Evolutionary conservation across 2,329 filamentous ascomycete species (phyloP).

Genomic region (Elsinoe ampelina): DNA sequence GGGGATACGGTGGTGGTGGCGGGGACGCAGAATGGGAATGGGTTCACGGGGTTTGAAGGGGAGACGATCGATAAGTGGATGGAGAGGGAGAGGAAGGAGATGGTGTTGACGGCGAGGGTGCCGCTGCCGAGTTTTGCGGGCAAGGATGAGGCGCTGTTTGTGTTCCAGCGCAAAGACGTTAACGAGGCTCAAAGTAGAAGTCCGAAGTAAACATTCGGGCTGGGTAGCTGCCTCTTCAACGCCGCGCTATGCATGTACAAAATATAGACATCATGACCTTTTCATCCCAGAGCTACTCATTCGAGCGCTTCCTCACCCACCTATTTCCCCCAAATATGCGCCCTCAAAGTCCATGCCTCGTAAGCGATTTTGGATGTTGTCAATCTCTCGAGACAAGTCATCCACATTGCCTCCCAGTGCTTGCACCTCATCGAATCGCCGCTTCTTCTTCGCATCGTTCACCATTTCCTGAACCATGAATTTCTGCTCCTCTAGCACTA

Average conservation of each 20-base stretch:
- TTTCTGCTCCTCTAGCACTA: conserved; percentile 82
- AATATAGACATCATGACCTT: neutral
- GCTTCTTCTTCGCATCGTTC: conserved; percentile 60
- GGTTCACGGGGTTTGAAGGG: conserved; percentile 60
- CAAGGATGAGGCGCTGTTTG: conserved; percentile 66
- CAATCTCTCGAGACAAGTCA: conserved; percentile 72
- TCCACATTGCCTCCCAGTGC: conserved; percentile 71
- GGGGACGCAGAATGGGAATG: conserved; percentile 65
- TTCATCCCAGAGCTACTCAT: neutral
- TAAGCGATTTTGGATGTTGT: conserved; percentile 31
- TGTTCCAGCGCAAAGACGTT: conserved; percentile 40
- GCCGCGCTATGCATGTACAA: conserved; percentile 11
- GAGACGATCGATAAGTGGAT: conserved; percentile 60
- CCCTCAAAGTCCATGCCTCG: conserved; percentile 30
- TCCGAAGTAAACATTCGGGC: neutral
- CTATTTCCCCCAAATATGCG: conserved; percentile 21
- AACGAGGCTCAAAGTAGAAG: neutral
- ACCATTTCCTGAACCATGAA: conserved; percentile 87
- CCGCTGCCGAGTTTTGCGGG: conserved; percentile 65
- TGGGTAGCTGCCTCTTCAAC: neutral
- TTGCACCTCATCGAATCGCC: conserved; percentile 78
- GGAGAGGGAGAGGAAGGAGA: conserved; percentile 45
- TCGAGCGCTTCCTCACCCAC: neutral
- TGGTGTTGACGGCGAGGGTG: conserved; percentile 54
- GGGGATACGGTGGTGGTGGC: conserved; percentile 61